Evolutionary conservation across 106 monocot genomes (phyloP).

Genomic region (Platanthera guangdongensis): DNA sequence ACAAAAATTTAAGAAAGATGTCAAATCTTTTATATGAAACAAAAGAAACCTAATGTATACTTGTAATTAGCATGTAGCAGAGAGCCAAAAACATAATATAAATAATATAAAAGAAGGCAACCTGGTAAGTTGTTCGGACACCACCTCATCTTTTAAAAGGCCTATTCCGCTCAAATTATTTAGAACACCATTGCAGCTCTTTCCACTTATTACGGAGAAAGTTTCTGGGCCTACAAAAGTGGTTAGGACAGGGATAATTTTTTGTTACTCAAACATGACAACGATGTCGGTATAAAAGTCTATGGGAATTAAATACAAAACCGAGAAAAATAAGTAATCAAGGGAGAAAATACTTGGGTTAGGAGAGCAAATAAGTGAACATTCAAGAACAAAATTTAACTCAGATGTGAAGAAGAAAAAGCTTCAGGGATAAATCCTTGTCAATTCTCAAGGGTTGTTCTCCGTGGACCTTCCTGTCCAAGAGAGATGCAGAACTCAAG

Average conservation of each 20-base stretch:
- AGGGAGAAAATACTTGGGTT: neutral
- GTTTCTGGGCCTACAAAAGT: slow-evolving; percentile 11
- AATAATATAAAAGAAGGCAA: slow-evolving; percentile 7
- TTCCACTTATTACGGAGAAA: slow-evolving; percentile 8
- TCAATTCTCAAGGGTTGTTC: too few species aligned
- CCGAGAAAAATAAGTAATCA: neutral
- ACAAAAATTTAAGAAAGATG: neutral
- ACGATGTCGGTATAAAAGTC: neutral
- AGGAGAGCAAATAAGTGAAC: neutral
- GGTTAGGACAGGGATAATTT: neutral
- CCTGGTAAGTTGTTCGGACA: slow-evolving; percentile 82
- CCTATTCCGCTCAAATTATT: slow-evolving; percentile 26
- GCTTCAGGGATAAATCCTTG: too few species aligned
- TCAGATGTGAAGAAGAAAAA: too few species aligned
- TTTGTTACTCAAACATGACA: neutral
- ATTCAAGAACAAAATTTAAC: too few species aligned
- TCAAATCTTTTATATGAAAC: neutral
- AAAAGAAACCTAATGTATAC: neutral
- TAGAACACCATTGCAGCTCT: slow-evolving; percentile 4
- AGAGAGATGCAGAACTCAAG: too few species aligned
- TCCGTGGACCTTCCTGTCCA: too few species aligned
- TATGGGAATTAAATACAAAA: neutral
- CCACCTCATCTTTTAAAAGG: slow-evolving; percentile 64
- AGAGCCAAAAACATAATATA: neutral
- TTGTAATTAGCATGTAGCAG: neutral